These are phyloP conservation scores for Stromatinia cepivora DNA, from an alignment of 2,329 filamentous ascomycete genomes.

Conservation along the genomic window DNA sequence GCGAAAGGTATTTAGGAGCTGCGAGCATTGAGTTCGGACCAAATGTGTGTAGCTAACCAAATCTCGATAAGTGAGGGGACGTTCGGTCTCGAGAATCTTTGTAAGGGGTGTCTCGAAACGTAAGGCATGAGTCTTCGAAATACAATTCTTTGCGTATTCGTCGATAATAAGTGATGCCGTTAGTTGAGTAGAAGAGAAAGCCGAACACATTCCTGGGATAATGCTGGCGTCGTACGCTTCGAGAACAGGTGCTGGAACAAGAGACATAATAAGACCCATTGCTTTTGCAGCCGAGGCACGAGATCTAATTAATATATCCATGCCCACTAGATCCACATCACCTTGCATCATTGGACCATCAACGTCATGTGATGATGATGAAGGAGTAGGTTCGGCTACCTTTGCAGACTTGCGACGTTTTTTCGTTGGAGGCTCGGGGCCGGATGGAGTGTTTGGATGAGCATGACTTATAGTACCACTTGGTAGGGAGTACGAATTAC, in stretches of 20 bases:
- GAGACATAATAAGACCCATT: conserved; percentile 78
- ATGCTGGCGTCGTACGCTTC: conserved; percentile 66
- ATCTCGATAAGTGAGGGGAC: conserved; percentile 82
- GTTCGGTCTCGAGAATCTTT: conserved; percentile 76
- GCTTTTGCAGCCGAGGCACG: conserved; percentile 85
- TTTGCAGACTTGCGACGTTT: conserved; percentile 86
- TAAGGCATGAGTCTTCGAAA: conserved; percentile 51
- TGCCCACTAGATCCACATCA: conserved; percentile 90
- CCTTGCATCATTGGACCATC: conserved; percentile 98
- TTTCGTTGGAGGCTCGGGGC: conserved; percentile 60
- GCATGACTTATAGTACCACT: conserved; percentile 48
- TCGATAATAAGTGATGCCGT: conserved; percentile 81
- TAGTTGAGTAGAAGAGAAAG: conserved; percentile 83
- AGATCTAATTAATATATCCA: conserved; percentile 84
- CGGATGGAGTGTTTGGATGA: conserved; percentile 42
- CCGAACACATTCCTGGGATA: conserved; percentile 65
- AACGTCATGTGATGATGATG: conserved; percentile 83
- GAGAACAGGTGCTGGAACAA: conserved; percentile 65
- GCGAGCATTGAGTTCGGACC: conserved; percentile 86
- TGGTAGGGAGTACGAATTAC: conserved; percentile 70
- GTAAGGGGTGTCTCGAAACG: conserved; percentile 67
- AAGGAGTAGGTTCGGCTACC: conserved; percentile 63
- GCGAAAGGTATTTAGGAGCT: conserved; percentile 85
- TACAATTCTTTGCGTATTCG: conserved; percentile 72
- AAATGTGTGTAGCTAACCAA: conserved; percentile 87